Percentiles rank a stretch among this genome's conserved stretches.
Evolutionary conservation across 192 early-diverging fungal species (phyloP).

Genomic region (Mortierella claussenii): DNA sequence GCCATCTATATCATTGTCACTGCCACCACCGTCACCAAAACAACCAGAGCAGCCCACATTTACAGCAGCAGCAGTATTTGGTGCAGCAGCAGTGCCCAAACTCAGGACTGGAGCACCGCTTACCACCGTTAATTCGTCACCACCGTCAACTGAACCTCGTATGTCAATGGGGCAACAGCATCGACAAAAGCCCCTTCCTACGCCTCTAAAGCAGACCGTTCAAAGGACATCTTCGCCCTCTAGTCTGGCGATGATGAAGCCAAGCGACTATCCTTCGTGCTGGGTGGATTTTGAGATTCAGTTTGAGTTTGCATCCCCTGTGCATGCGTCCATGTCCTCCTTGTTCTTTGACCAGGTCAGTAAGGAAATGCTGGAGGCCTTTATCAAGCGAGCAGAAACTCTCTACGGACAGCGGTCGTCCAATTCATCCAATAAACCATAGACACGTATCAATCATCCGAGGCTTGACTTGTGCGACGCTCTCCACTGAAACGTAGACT

Average conservation of each 20-base stretch:
- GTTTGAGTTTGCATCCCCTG: conserved; percentile 84
- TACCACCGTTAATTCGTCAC: neutral
- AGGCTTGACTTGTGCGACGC: no score
- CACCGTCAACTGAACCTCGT: neutral
- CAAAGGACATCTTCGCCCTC: conserved; percentile 31
- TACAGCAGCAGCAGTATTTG: conserved; percentile 44
- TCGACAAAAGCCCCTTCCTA: neutral
- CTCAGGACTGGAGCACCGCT: neutral
- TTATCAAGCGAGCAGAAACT: conserved; percentile 55
- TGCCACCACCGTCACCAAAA: conserved; percentile 1
- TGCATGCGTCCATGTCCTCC: conserved; percentile 84
- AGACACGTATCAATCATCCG: no score
- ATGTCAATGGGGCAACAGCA: neutral
- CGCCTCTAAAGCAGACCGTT: conserved; percentile 1
- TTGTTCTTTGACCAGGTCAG: conserved; percentile 85
- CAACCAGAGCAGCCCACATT: conserved; percentile 1
- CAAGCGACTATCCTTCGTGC: conserved; percentile 61
- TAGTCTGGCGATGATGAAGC: conserved; percentile 38
- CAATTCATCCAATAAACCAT: no score
- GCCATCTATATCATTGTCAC: neutral
- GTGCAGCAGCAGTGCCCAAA: conserved; percentile 22
- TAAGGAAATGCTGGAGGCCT: conserved; percentile 76
- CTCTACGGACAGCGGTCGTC: conserved; percentile 41
- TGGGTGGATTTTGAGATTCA: conserved; percentile 78
- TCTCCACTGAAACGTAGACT: no score